Conservation (phyloP, 441 rosid genomes). For the Syzygium malaccense region DNA sequence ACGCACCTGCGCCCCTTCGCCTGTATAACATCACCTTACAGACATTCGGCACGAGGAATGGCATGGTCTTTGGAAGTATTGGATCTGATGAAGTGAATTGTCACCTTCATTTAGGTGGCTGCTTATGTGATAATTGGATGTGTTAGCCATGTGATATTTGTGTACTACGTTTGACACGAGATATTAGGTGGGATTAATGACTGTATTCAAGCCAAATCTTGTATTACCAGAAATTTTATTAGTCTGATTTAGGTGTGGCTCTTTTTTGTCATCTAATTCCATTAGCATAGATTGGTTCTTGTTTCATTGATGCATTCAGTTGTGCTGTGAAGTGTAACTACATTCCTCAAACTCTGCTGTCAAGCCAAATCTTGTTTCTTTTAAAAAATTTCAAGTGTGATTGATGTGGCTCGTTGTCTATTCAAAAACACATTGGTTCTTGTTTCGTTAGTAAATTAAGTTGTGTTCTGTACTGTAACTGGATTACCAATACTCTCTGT, state of each 20-base stretch:
- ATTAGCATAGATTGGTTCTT: not conserved
- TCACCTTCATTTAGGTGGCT: not conserved
- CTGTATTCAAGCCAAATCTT: not conserved
- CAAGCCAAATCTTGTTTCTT: not conserved
- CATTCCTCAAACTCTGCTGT: not conserved
- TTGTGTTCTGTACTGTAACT: slow-evolving; percentile 7
- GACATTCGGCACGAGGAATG: not conserved
- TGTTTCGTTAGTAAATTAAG: not conserved
- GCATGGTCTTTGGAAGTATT: not conserved
- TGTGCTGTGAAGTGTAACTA: not conserved
- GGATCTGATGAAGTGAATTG: not conserved
- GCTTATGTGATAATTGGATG: not conserved
- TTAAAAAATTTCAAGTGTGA: not conserved
- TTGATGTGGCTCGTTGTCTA: not conserved
- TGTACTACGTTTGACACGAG: not conserved
- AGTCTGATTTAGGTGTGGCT: not conserved
- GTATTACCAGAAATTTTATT: not conserved
- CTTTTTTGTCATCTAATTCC: not conserved
- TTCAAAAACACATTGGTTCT: not conserved
- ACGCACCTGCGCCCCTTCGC: not conserved
- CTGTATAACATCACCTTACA: not conserved
- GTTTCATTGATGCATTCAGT: not conserved
- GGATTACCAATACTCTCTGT: slow-evolving; percentile 82
- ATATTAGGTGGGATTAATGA: not conserved
- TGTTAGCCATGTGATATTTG: not conserved